Base-by-base conservation (phyloP, 345 rosid species). In the Bretschneidera sinensis region DNA sequence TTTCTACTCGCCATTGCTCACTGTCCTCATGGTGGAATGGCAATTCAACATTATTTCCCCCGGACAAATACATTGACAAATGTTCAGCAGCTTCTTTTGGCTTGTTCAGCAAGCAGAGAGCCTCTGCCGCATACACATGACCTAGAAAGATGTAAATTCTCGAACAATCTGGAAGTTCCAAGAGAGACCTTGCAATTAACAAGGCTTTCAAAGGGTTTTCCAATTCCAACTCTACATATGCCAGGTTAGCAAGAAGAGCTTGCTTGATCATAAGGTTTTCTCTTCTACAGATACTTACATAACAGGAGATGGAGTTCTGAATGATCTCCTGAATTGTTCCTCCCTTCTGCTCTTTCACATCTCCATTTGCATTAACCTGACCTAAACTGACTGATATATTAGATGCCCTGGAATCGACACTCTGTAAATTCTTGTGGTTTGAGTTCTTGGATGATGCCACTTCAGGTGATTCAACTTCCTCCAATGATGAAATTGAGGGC, bases 111-210 rank as follows among this genome's bases (percentile, higher is more conserved):
- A 81, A 63, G 80, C 96, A 95, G 25, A 95, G 96, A 17, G 99
- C 95, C 83, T 95, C 99, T 2, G 97, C 97, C 57, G 85, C 94
- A 73, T 95, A 95, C 9, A 83, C 58, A 63, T 77, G 99, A 57
- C 88, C 91, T 43, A 95, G 75, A 81, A 83, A 95, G 48, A 74
- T 34, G 62, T 82, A 91, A 55, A 90, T 79, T 74, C 75, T 88
- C 0, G 92, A 86, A 76, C 91, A 86, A 54, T 71, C 82, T 11
- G 85, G 73, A 64, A 82, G 74, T 64, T 85, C 86, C 71, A 95
- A 73, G 45, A 95, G 89, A 65, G 89, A 83, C 58, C 54, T 79
- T n/a, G 96, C 85, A 17, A 77, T 63, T 17, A 84, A 72, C 61
- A 95, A 82, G 51, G 94, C 96, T 75, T 75, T 85, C 55, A 78